Percentiles rank a stretch among this genome's conserved stretches.
phyloP scores from a whole-genome alignment of 257 asterid genomes.

The Plectranthus barbatus region DNA sequence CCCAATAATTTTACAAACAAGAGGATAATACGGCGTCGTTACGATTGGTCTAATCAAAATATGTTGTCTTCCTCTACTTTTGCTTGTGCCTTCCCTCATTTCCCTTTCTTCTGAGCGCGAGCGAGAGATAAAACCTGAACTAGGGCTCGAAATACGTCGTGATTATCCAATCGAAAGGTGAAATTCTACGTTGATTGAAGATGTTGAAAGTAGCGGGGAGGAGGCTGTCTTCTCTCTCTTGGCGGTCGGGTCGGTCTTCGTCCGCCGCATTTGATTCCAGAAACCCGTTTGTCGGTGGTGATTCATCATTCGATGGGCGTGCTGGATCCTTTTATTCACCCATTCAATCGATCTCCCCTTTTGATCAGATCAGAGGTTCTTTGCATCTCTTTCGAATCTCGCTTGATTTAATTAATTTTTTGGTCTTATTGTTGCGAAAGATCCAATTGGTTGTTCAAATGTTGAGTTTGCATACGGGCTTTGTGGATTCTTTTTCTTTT shows the following conservation, averaged over 20 bases:
- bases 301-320: slow-evolving; percentile 30
- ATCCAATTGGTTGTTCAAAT: background rate
- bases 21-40: background rate
- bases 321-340: background rate
- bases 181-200: slow-evolving; percentile 5
- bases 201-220: slow-evolving; percentile 66
- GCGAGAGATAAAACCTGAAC: background rate
- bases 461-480: background rate
- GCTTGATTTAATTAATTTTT: too few species aligned
- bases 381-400: background rate
- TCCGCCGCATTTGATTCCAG: slow-evolving; percentile 31
- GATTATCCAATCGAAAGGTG: background rate
- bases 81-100: background rate
- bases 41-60: too few species aligned
- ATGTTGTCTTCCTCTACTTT: too few species aligned
- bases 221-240: slow-evolving; percentile 49
- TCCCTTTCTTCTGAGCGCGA: background rate
- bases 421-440: background rate
- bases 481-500: background rate
- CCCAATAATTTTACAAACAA: background rate
- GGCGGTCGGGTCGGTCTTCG: slow-evolving; percentile 40
- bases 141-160: background rate
- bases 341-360: too few species aligned
- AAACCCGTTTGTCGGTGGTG: slow-evolving; percentile 22
- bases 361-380: slow-evolving; percentile 50